These are phyloP conservation scores for Mucuna pruriens DNA, from an alignment of 306 rosid genomes.

Conservation along the genomic window DNA sequence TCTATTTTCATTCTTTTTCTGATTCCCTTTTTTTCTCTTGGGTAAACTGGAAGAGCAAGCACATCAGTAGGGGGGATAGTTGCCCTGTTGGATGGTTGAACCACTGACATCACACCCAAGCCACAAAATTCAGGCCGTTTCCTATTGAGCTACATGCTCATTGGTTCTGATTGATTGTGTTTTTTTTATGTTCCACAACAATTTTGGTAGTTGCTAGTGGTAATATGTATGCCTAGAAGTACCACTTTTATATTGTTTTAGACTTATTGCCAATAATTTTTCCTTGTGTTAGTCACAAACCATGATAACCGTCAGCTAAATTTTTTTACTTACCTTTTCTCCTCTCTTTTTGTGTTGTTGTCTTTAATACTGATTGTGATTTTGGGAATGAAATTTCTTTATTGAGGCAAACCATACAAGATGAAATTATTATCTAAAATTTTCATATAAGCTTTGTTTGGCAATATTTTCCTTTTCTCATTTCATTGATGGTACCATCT, in stretches of 20 bases:
- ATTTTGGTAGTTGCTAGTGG: neutral
- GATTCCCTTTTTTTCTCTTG: neutral
- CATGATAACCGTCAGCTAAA: neutral
- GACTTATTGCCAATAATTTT: neutral
- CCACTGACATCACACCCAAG: neutral
- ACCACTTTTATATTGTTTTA: neutral
- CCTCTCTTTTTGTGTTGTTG: neutral
- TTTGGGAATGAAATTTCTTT: slow-evolving; percentile 3
- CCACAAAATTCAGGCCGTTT: neutral
- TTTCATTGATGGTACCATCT: neutral
- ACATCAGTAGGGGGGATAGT: neutral
- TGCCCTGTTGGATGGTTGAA: neutral
- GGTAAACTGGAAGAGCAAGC: neutral
- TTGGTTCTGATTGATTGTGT: neutral
- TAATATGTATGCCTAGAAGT: neutral
- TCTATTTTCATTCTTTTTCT: slow-evolving; percentile 19
- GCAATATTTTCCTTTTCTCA: neutral
- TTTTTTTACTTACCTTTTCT: neutral
- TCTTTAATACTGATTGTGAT: slow-evolving; percentile 9
- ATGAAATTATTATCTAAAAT: neutral
- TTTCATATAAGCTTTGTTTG: neutral
- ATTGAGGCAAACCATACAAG: neutral
- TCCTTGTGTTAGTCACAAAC: neutral
- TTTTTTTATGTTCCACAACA: neutral
- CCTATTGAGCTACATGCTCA: neutral